phyloP scores from a whole-genome alignment of 305 asterid genomes.

The Fraxinus latifolia region DNA sequence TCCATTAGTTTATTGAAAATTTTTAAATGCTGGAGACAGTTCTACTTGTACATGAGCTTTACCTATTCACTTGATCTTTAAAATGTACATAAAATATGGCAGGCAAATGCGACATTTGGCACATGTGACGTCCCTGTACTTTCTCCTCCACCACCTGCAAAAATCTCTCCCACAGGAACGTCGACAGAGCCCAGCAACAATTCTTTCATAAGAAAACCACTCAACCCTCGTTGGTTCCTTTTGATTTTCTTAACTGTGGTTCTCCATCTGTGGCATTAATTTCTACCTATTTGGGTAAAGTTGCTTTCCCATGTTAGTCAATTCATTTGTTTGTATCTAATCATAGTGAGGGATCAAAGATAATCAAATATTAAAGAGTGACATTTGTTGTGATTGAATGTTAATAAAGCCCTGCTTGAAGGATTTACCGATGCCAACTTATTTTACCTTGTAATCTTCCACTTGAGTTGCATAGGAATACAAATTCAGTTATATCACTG shows the following conservation, averaged over 20 bases:
- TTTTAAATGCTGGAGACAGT: not conserved
- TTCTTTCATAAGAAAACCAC: constrained; percentile 33
- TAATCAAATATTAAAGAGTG: not conserved
- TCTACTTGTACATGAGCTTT: not conserved
- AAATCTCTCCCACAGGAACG: constrained; percentile 19
- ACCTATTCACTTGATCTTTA: not conserved
- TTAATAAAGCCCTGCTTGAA: not conserved
- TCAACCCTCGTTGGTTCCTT: constrained; percentile 36
- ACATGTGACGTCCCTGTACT: constrained; percentile 67
- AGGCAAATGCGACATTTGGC: constrained; percentile 61
- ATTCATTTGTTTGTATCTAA: constrained; percentile 3
- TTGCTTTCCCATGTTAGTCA: not conserved
- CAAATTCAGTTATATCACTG: not conserved
- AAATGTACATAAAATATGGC: constrained; percentile 13
- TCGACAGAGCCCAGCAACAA: constrained; percentile 25
- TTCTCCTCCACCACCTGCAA: constrained; percentile 91
- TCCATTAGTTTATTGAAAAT: not conserved
- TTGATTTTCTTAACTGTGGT: constrained; percentile 28
- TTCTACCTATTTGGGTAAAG: not conserved
- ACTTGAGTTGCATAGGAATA: not conserved
- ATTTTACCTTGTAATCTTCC: not conserved
- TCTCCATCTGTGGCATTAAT: constrained; percentile 33
- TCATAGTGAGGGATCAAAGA: not conserved
- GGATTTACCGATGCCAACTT: not conserved
- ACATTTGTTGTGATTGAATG: not conserved